phyloP scores from a whole-genome alignment of 2,329 filamentous ascomycete species.

The Fusarium sp. region DNA sequence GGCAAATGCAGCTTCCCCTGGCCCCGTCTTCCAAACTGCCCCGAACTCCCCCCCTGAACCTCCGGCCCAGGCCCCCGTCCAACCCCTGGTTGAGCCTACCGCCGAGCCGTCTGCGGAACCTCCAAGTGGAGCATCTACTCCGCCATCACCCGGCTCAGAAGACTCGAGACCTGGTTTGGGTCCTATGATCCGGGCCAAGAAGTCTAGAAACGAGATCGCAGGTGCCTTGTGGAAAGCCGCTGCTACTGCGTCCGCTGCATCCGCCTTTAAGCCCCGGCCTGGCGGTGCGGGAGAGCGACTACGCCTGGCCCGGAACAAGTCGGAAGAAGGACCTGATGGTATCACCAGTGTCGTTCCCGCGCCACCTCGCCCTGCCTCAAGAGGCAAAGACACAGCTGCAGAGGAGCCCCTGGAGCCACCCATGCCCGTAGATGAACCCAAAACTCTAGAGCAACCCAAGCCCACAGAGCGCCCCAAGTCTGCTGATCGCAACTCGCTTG shows the following conservation, averaged over 20 bases:
- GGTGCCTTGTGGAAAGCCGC: slow-evolving; percentile 83
- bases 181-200: slow-evolving; percentile 90
- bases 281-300: slow-evolving; percentile 90
- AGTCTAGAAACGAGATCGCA: slow-evolving; percentile 80
- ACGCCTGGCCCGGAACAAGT: slow-evolving; percentile 72
- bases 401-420: slow-evolving; percentile 32
- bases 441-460: slow-evolving; percentile 22
- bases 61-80: slow-evolving; percentile 27
- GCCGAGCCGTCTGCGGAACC: slow-evolving; percentile 41
- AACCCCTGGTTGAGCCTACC: background rate
- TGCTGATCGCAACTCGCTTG: slow-evolving; percentile 54
- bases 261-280: slow-evolving; percentile 85
- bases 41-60: slow-evolving; percentile 50
- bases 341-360: slow-evolving; percentile 91
- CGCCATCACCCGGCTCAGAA: slow-evolving; percentile 25
- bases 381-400: slow-evolving; percentile 52
- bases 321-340: slow-evolving; percentile 83
- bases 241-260: slow-evolving; percentile 66
- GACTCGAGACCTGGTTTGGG: slow-evolving; percentile 66
- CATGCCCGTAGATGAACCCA: background rate
- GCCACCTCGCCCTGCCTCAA: slow-evolving; percentile 68
- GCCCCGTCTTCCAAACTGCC: slow-evolving; percentile 41
- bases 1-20: slow-evolving; percentile 40
- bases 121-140: slow-evolving; percentile 11
- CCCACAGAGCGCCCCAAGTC: slow-evolving; percentile 49